phyloP scores from a whole-genome alignment of 1,139 yeast species.

The Kurtzmaniella natalensis region DNA sequence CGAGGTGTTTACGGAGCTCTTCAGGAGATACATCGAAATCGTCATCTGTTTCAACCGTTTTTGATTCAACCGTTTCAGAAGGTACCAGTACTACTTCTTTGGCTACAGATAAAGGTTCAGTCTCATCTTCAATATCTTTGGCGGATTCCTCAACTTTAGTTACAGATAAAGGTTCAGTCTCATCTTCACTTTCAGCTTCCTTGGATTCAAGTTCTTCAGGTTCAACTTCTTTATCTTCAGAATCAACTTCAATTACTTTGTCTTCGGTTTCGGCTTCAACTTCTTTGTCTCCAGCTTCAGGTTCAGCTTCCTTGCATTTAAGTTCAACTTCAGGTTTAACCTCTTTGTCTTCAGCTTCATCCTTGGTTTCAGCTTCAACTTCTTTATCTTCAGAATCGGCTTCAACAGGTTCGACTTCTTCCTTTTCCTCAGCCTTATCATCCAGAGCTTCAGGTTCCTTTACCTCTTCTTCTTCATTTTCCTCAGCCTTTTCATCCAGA shows the following conservation, averaged over 20 bases:
- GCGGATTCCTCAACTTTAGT: background rate
- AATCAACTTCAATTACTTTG: background rate
- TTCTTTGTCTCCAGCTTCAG: background rate
- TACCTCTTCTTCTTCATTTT: conserved; percentile 9
- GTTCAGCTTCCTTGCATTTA: background rate
- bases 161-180: background rate
- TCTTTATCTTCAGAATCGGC: conserved; percentile 1
- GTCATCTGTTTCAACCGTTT: conserved; percentile 9
- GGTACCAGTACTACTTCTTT: background rate
- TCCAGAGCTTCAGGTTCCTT: conserved; percentile 12
- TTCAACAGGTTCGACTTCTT: conserved; percentile 4
- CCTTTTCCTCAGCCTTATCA: conserved; percentile 11
- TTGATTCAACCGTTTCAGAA: conserved; percentile 1
- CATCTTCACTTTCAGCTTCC: background rate
- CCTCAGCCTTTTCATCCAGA: conserved; percentile 7
- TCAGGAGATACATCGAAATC: conserved; percentile 38
- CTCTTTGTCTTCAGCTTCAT: background rate
- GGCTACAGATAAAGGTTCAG: background rate
- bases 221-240: conserved; percentile 4
- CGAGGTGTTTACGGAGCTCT: conserved; percentile 42
- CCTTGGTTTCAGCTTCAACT: background rate
- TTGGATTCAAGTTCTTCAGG: background rate
- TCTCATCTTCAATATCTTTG: background rate
- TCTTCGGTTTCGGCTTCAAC: background rate
- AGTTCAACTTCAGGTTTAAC: conserved; percentile 1